These are phyloP conservation scores for Tylopilus felleus DNA, from an alignment of 768 basidiomycete species.

Conservation along the genomic window DNA sequence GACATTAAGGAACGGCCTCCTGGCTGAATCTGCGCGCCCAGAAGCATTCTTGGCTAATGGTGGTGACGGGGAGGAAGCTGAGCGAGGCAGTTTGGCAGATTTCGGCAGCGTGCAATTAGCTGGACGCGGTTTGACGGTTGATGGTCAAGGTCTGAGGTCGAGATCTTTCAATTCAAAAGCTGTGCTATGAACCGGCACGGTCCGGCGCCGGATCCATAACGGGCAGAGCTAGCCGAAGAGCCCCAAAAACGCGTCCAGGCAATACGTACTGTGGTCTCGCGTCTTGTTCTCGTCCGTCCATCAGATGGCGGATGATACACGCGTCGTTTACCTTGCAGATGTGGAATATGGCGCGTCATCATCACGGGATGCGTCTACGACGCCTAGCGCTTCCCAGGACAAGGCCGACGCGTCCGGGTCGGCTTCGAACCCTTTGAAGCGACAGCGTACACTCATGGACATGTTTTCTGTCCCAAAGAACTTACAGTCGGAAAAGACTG, in stretches of 20 bases:
- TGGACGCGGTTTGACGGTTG: not conserved
- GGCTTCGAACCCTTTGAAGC: conserved; percentile 34
- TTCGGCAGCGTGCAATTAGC: not conserved
- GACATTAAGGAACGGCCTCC: conserved; percentile 36
- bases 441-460: conserved; percentile 64
- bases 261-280: conserved; percentile 9
- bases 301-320: conserved; percentile 25
- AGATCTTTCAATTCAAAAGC: conserved; percentile 7
- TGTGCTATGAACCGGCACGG: not conserved
- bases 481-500: conserved; percentile 18
- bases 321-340: conserved; percentile 46
- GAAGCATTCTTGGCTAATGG: conserved; percentile 53
- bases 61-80: conserved; percentile 74
- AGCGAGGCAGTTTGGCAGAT: conserved; percentile 68
- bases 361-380: conserved; percentile 7
- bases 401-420: conserved; percentile 15
- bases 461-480: conserved; percentile 48
- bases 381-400: conserved; percentile 26
- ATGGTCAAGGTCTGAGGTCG: conserved; percentile 1
- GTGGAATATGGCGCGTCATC: conserved; percentile 30
- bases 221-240: not conserved
- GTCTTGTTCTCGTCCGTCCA: conserved; percentile 11
- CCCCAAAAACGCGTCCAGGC: conserved; percentile 2
- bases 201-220: conserved; percentile 10
- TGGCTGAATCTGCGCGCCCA: conserved; percentile 47